Evolutionary conservation across 2,329 filamentous ascomycete species (phyloP).

Genomic region (Pseudonectria foliicola): DNA sequence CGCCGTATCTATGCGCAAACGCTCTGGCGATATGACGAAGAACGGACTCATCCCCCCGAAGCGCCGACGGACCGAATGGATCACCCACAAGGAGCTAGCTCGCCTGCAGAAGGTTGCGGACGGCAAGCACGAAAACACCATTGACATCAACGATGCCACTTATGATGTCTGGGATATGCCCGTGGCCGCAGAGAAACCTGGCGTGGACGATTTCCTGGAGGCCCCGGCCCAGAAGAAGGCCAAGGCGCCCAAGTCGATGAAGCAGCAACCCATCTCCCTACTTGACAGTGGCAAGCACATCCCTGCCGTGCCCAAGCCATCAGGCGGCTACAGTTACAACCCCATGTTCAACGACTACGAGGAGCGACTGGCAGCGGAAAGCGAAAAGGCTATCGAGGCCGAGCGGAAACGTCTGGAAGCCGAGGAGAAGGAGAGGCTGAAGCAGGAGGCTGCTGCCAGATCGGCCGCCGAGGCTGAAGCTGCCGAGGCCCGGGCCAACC

Average conservation of each 20-base stretch:
- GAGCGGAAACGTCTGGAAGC: constrained; percentile 68
- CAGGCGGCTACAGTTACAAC: constrained; percentile 87
- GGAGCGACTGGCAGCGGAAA: constrained; percentile 64
- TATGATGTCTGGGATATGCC: constrained; percentile 73
- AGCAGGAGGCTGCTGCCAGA: constrained; percentile 57
- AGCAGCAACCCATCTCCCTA: constrained; percentile 71
- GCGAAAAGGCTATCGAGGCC: constrained; percentile 68
- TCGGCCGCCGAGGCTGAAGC: constrained; percentile 71
- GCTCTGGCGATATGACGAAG: constrained; percentile 59
- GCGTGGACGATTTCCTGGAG: constrained; percentile 47
- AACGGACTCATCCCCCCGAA: constrained; percentile 71
- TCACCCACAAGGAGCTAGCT: constrained; percentile 77
- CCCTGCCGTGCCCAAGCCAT: constrained; percentile 70
- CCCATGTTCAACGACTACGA: constrained; percentile 83
- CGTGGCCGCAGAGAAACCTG: constrained; percentile 30
- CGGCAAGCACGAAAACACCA: constrained; percentile 51
- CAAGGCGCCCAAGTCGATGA: constrained; percentile 68
- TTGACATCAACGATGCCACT: constrained; percentile 52
- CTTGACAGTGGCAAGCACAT: constrained; percentile 74
- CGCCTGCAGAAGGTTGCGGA: constrained; percentile 74
- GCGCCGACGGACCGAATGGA: constrained; percentile 67
- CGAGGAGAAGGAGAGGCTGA: constrained; percentile 59
- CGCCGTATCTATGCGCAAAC: constrained; percentile 72
- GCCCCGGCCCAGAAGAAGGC: constrained; percentile 52
- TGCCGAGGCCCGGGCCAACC: constrained; percentile 56